Conservation (phyloP, 176 grass and related monocot genomes). For the Phyllostachys edulis region DNA sequence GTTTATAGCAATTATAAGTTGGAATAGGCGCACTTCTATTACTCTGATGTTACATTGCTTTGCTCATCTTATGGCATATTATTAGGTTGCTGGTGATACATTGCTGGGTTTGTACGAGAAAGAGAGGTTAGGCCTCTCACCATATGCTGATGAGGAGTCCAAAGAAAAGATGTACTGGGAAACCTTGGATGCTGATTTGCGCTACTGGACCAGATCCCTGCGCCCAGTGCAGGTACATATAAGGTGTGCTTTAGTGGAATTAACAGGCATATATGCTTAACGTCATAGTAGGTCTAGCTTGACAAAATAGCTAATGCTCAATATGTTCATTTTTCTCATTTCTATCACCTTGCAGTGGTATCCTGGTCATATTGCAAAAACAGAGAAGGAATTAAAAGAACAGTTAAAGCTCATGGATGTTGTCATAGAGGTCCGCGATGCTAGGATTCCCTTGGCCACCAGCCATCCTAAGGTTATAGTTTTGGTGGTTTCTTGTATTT, state of each 20-base stretch:
- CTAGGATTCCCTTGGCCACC: constrained; percentile 87
- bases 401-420: constrained; percentile 97
- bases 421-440: constrained; percentile 95
- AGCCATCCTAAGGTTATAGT: constrained; percentile 81
- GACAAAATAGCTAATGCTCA: neutral
- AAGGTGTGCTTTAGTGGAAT: constrained; percentile 56
- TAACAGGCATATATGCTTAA: constrained; percentile 4
- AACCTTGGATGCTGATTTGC: constrained; percentile 81
- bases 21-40: neutral
- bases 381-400: constrained; percentile 89
- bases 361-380: constrained; percentile 99
- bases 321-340: neutral
- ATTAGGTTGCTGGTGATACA: constrained; percentile 55
- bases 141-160: constrained; percentile 29
- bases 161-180: constrained; percentile 60
- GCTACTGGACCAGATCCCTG: constrained; percentile 78
- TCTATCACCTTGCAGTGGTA: constrained; percentile 77
- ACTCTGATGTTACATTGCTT: neutral
- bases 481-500: constrained; percentile 22
- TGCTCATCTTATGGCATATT: constrained; percentile 9
- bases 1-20: neutral
- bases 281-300: neutral
- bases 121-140: constrained; percentile 45
- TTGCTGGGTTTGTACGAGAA: constrained; percentile 46
- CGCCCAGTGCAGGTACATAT: constrained; percentile 86